Evolutionary conservation across 495 filamentous ascomycete species (phyloP).

Genomic region (Penicillium manginii): DNA sequence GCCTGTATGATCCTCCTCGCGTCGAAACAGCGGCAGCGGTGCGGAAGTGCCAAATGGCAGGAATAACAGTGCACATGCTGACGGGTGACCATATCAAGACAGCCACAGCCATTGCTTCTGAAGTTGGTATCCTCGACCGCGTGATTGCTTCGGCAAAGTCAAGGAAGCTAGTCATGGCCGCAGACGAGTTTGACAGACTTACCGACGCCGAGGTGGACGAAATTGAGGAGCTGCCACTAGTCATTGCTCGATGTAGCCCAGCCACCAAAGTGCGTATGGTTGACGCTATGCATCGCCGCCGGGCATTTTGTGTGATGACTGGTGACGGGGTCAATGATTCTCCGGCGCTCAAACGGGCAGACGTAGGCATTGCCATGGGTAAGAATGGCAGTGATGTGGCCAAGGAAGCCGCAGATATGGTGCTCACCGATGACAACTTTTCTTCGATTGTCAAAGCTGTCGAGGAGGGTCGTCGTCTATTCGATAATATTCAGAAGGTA

Average conservation of each 20-base stretch:
- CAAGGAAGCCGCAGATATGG: slow-evolving; percentile 85
- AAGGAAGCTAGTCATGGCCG: slow-evolving; percentile 64
- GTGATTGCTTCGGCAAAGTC: slow-evolving; percentile 48
- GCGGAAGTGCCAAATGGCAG: slow-evolving; percentile 60
- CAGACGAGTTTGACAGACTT: slow-evolving; percentile 63
- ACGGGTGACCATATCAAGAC: slow-evolving; percentile 69
- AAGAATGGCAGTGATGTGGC: slow-evolving; percentile 86
- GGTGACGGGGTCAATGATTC: slow-evolving; percentile 89
- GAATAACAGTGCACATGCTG: slow-evolving; percentile 71
- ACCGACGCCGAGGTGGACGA: slow-evolving; percentile 62
- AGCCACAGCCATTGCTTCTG: slow-evolving; percentile 62
- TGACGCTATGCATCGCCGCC: slow-evolving; percentile 67
- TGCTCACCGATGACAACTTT: slow-evolving; percentile 89
- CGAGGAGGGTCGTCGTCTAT: slow-evolving; percentile 72
- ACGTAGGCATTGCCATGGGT: slow-evolving; percentile 88
- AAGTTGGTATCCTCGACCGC: slow-evolving; percentile 65
- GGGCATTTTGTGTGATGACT: slow-evolving; percentile 70
- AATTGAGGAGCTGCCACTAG: slow-evolving; percentile 64
- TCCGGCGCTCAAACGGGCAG: slow-evolving; percentile 74
- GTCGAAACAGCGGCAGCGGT: slow-evolving; percentile 60
- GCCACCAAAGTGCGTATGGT: slow-evolving; percentile 74
- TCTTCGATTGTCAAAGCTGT: slow-evolving; percentile 74
- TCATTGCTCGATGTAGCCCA: slow-evolving; percentile 72
- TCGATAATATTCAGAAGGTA: slow-evolving; percentile 79
- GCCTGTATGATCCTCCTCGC: slow-evolving; percentile 72